Conservation (phyloP, 2,329 filamentous ascomycete species). For the Fusarium agapanthi region DNA sequence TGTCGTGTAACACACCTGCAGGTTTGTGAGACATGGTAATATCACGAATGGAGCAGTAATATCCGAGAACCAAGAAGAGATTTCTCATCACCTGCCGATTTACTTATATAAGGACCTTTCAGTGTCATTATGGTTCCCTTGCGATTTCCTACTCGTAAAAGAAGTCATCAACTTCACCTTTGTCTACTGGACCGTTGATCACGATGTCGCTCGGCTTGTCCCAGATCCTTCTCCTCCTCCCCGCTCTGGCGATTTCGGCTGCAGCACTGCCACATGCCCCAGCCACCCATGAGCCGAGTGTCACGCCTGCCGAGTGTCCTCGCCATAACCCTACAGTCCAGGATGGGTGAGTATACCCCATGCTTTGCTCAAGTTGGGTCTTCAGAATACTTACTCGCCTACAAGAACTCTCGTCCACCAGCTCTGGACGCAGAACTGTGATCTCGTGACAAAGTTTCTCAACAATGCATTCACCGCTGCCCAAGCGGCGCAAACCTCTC, state of each 20-base stretch:
- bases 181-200: too few species aligned
- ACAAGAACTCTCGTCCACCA: neutral
- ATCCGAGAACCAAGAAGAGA: neutral
- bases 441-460: neutral
- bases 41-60: neutral
- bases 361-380: fast-evolving
- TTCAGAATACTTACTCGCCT: fast-evolving
- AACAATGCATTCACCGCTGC: neutral
- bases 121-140: fast-evolving
- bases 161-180: too few species aligned
- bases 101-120: neutral
- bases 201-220: neutral
- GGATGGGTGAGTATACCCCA: neutral
- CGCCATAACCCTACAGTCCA: neutral
- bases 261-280: neutral
- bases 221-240: neutral
- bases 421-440: neutral
- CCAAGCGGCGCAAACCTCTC: neutral
- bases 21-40: neutral
- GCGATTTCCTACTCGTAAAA: fast-evolving
- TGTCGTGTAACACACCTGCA: neutral
- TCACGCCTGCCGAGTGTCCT: neutral
- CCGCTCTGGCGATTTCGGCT: neutral
- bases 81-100: neutral
- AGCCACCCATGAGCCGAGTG: neutral